Conservation (phyloP, 148 eudicot species). For the Chenopodium berlandieri region DNA sequence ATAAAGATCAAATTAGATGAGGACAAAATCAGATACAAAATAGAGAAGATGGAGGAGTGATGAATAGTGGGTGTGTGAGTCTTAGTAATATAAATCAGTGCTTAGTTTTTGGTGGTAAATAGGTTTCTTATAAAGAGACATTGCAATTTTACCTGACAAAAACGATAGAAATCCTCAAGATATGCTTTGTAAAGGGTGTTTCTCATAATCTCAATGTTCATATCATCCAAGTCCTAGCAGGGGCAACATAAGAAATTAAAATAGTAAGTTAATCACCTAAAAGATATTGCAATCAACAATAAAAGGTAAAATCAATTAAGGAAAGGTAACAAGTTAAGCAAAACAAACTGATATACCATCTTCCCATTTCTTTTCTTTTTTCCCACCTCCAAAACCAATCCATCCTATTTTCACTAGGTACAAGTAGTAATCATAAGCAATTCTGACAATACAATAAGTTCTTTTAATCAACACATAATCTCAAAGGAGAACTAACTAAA, state of each 20-base stretch:
- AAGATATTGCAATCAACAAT: background rate
- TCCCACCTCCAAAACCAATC: background rate
- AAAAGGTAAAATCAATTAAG: background rate
- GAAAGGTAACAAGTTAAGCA: background rate
- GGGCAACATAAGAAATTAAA: constrained; percentile 9
- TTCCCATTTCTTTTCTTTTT: background rate
- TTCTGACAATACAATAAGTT: background rate
- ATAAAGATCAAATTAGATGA: constrained; percentile 9
- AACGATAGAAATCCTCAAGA: constrained; percentile 92
- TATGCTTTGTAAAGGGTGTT: constrained; percentile 97
- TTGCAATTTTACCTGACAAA: constrained; percentile 68
- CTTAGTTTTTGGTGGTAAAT: background rate
- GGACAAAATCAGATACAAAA: background rate
- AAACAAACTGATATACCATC: background rate
- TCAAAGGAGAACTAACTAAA: background rate
- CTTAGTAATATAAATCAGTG: background rate
- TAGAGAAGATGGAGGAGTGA: background rate
- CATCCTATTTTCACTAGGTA: background rate
- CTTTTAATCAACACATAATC: background rate
- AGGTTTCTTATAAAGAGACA: background rate
- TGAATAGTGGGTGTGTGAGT: background rate
- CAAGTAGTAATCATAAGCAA: background rate
- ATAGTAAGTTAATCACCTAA: background rate
- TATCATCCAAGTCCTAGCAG: constrained; percentile 91
- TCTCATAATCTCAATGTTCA: constrained; percentile 99